Evolutionary conservation across 2,329 filamentous ascomycete species (phyloP).

Genomic region (Neospermospora avenae): DNA sequence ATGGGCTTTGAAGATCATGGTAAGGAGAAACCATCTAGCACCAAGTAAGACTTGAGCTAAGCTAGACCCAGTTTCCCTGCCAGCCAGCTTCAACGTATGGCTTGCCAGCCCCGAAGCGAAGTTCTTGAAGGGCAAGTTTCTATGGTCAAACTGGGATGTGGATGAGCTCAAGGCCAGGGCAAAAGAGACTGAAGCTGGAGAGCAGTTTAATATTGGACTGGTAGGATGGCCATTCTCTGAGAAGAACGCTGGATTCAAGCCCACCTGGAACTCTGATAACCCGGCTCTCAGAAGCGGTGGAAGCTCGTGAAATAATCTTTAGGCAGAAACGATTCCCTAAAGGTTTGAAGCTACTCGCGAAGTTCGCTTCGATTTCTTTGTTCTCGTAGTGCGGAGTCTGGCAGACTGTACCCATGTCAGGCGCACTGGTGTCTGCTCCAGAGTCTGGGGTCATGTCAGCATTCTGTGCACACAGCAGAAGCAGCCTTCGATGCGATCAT

Average conservation of each 20-base stretch:
- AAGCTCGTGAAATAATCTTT: background rate
- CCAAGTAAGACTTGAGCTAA: slow-evolving; percentile 18
- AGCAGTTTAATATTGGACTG: slow-evolving; percentile 21
- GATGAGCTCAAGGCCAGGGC: slow-evolving; percentile 44
- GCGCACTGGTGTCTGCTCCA: background rate
- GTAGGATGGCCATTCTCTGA: slow-evolving; percentile 20
- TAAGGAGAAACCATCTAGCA: slow-evolving; percentile 20
- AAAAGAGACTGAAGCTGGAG: slow-evolving; percentile 34
- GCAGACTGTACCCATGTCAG: background rate
- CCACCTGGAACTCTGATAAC: background rate
- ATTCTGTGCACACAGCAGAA: background rate
- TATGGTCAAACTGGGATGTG: slow-evolving; percentile 51
- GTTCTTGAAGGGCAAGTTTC: slow-evolving; percentile 45
- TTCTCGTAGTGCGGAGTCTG: too few species aligned
- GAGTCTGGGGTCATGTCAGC: background rate
- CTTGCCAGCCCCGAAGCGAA: slow-evolving; percentile 39
- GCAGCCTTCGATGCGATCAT: background rate
- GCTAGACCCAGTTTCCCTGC: slow-evolving; percentile 23
- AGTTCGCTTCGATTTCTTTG: background rate
- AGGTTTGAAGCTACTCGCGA: background rate
- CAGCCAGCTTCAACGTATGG: slow-evolving; percentile 27
- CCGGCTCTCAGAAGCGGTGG: background rate
- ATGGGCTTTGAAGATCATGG: slow-evolving; percentile 32
- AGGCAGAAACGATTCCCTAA: slow-evolving; percentile 14
- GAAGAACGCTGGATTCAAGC: background rate